Conservation (phyloP, 495 filamentous ascomycete genomes). For the Neurospora terricola region DNA sequence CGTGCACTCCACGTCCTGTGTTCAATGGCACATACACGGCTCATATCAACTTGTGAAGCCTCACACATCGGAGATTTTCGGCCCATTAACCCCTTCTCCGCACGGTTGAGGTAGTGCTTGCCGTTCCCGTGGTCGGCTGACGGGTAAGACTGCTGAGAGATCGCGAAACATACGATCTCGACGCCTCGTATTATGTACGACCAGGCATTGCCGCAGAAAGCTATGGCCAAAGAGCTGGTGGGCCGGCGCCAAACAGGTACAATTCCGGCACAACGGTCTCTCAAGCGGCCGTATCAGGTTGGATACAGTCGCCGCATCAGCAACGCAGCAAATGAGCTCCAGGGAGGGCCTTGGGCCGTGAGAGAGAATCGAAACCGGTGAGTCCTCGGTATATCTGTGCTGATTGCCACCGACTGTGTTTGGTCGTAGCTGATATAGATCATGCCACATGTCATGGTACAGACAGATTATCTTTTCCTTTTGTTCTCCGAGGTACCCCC, state of each 20-base stretch:
- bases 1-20: not conserved
- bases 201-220: not conserved
- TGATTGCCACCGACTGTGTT: not conserved
- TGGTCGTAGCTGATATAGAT: constrained; percentile 7
- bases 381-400: not conserved
- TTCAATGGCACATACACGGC: not conserved
- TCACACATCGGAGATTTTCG: not conserved
- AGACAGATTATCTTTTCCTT: not conserved
- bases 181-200: not conserved
- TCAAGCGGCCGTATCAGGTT: not conserved
- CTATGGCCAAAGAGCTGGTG: not conserved
- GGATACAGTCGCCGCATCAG: not conserved
- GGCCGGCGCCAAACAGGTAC: not conserved
- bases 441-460: constrained; percentile 19
- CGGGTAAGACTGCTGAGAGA: not conserved
- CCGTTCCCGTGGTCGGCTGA: not conserved
- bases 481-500: not conserved
- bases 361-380: not conserved
- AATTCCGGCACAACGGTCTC: not conserved
- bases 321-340: not conserved
- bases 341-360: not conserved
- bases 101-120: not conserved
- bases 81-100: not conserved
- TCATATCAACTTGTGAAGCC: not conserved
- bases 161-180: not conserved